A percentile compares a stretch with the other conserved stretches of the same genome.
Conservation (phyloP, 176 grass and related monocot species). For the Cymbopogon citratus region DNA sequence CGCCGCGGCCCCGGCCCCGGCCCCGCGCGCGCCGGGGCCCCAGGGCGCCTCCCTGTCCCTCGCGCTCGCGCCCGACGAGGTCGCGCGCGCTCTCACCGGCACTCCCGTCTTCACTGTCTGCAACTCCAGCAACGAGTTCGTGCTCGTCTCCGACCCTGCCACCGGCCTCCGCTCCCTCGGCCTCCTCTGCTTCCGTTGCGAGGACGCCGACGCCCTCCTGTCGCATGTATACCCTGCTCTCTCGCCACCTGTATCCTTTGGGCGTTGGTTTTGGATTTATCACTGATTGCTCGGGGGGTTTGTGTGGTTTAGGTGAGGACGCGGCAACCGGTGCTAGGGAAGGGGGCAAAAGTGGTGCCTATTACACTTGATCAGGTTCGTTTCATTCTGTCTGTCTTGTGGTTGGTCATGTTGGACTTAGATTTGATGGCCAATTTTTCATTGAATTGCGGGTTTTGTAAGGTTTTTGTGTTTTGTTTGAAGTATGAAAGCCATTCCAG, state of each 20-base stretch:
- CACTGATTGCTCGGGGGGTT: conserved; percentile 15
- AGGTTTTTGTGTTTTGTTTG: neutral
- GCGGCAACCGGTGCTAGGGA: conserved; percentile 70
- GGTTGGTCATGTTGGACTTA: neutral
- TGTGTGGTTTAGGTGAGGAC: conserved; percentile 53
- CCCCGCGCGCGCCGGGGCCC: neutral
- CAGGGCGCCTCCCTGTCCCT: conserved; percentile 44
- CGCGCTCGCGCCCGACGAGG: conserved; percentile 55
- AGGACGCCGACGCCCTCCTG: conserved; percentile 74
- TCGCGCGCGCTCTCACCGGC: conserved; percentile 65
- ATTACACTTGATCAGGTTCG: conserved; percentile 93
- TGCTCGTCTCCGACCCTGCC: conserved; percentile 82
- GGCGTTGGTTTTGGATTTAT: neutral
- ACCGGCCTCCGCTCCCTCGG: conserved; percentile 74
- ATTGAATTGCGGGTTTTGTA: neutral
- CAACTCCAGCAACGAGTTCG: conserved; percentile 89
- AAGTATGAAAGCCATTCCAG: neutral
- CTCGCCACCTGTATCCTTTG: neutral
- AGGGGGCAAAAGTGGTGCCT: conserved; percentile 75
- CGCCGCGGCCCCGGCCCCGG: neutral
- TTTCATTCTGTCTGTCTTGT: conserved; percentile 5
- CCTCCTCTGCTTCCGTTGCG: conserved; percentile 77
- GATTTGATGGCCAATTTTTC: neutral
- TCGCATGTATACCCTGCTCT: conserved; percentile 37
- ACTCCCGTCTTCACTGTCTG: conserved; percentile 85